These are phyloP conservation scores for Henckelia pumila DNA, from an alignment of 257 asterid species.

Conservation along the genomic window DNA sequence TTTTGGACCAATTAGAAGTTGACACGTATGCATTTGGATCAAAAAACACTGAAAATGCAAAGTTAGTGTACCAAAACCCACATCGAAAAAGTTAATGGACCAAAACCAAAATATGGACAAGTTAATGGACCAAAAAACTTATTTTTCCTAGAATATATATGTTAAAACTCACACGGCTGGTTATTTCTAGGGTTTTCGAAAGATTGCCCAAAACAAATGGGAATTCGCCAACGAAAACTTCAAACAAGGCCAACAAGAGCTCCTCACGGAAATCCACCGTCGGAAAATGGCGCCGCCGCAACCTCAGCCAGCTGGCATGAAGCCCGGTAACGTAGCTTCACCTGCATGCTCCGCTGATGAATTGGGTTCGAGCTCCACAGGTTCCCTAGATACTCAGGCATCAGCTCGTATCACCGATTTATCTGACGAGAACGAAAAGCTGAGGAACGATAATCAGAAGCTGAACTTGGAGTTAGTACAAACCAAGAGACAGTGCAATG, in stretches of 20 bases:
- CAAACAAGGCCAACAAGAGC: constrained; percentile 60
- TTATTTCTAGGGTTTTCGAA: constrained; percentile 67
- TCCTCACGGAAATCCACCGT: constrained; percentile 65
- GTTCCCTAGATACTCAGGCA: constrained; percentile 50
- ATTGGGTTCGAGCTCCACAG: constrained; percentile 62
- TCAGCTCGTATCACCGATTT: constrained; percentile 55
- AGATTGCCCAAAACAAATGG: constrained; percentile 80
- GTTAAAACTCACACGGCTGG: not conserved
- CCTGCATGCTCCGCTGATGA: constrained; percentile 60
- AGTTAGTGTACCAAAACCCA: too few species aligned
- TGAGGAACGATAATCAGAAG: constrained; percentile 47
- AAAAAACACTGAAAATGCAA: too few species aligned
- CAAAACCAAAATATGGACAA: too few species aligned
- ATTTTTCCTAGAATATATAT: too few species aligned
- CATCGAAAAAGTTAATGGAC: too few species aligned
- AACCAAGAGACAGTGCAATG: constrained; percentile 62
- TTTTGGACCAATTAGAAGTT: too few species aligned
- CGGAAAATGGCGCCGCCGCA: constrained; percentile 45
- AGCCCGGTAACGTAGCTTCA: constrained; percentile 31
- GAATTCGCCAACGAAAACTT: constrained; percentile 83
- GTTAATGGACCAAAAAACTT: too few species aligned
- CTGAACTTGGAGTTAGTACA: constrained; percentile 65
- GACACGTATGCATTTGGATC: too few species aligned
- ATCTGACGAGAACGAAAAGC: constrained; percentile 59
- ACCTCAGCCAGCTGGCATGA: constrained; percentile 25